phyloP scores from a whole-genome alignment of 148 eudicot species.

The Chenopodium suecicum region DNA sequence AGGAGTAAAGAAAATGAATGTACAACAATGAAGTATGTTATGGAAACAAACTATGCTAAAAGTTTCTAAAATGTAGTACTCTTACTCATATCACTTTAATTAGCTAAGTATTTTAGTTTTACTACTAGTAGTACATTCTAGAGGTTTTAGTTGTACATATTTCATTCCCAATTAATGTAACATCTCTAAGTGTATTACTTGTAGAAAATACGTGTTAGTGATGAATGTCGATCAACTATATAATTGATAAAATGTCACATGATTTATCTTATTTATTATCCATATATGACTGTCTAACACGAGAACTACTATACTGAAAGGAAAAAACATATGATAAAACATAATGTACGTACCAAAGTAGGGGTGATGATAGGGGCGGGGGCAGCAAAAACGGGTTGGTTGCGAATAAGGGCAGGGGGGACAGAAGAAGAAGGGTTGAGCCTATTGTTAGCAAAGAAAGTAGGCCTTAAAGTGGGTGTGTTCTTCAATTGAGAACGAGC shows the following conservation, averaged over 20 bases:
- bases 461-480: slow-evolving; percentile 13
- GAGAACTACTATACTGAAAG: no score
- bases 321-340: not conserved
- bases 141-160: no score
- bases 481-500: slow-evolving; percentile 7
- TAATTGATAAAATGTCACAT: no score
- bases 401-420: slow-evolving; percentile 64
- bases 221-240: no score
- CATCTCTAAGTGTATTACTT: not conserved
- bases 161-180: not conserved
- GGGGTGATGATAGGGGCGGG: slow-evolving; percentile 86
- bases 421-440: slow-evolving; percentile 38
- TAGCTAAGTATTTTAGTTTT: no score
- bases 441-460: slow-evolving; percentile 13
- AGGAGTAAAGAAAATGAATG: not conserved
- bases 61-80: no score
- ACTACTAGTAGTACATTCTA: not conserved
- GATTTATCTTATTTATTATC: no score
- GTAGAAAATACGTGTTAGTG: no score
- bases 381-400: slow-evolving; percentile 88
- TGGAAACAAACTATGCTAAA: not conserved
- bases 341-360: slow-evolving; percentile 40
- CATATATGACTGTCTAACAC: no score
- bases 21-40: not conserved
- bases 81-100: no score